phyloP scores from a whole-genome alignment of 2,329 filamentous ascomycete genomes.

The Botrytis elliptica region DNA sequence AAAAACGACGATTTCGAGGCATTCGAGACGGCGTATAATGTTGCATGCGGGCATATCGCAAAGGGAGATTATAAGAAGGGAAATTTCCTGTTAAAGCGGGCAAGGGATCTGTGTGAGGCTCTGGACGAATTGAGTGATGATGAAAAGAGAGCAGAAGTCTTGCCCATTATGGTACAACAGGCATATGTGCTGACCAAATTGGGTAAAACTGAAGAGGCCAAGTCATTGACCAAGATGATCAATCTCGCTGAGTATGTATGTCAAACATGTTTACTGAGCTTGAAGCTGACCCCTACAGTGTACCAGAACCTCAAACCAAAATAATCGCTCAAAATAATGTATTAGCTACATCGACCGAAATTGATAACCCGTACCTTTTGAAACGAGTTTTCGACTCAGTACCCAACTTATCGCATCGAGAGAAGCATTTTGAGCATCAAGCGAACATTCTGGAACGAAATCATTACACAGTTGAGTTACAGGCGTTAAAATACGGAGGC shows the following conservation, averaged over 20 bases:
- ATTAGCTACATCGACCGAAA: slow-evolving; percentile 45
- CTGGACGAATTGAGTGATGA: slow-evolving; percentile 71
- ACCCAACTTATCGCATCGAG: slow-evolving; percentile 52
- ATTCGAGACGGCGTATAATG: slow-evolving; percentile 82
- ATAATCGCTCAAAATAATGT: slow-evolving; percentile 66
- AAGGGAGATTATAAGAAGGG: slow-evolving; percentile 65
- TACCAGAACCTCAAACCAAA: slow-evolving; percentile 65
- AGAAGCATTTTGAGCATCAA: slow-evolving; percentile 73
- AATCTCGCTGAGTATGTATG: slow-evolving; percentile 58
- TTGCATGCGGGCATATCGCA: slow-evolving; percentile 71
- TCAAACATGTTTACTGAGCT: slow-evolving; percentile 11
- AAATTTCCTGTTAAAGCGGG: slow-evolving; percentile 65
- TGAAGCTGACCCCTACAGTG: slow-evolving; percentile 47
- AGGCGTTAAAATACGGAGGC: slow-evolving; percentile 66
- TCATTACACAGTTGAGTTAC: slow-evolving; percentile 61
- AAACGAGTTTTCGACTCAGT: slow-evolving; percentile 60
- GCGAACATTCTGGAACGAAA: slow-evolving; percentile 60
- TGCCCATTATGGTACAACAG: slow-evolving; percentile 75
- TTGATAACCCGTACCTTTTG: slow-evolving; percentile 65
- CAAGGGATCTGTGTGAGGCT: slow-evolving; percentile 68
- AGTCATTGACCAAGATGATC: slow-evolving; percentile 60
- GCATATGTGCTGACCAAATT: slow-evolving; percentile 68
- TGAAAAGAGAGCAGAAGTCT: slow-evolving; percentile 71
- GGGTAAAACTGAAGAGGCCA: slow-evolving; percentile 65
- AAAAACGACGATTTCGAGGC: slow-evolving; percentile 62